Evolutionary conservation across 345 rosid genomes (phyloP), one percentile per base, ranked within the genome.

Genomic region (Cochlearia excelsa): DNA sequence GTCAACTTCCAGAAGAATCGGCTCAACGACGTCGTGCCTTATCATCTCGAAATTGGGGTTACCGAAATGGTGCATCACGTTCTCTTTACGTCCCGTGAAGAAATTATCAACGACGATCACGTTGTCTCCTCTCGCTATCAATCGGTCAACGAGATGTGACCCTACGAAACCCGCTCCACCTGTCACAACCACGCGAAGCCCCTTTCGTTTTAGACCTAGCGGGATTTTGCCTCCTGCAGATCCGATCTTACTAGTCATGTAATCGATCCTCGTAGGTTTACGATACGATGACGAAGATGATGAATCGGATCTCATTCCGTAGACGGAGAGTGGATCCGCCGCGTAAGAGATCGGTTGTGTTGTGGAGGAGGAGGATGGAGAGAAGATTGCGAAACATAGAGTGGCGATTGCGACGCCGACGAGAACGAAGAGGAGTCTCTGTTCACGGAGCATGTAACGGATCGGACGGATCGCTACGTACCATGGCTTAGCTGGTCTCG

Each of bases 121-220:
- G 42, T 72, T 80, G 4, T 88, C 96, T 5, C 96, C 96, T 42
- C 96, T 73, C 1, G 40, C 83, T 35, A 88, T 88, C 74, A 88
- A 61, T 6, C 90, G 86, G 74, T 88, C 96, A 55, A 88, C 96
- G 0, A 88, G 96, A 77, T 88, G 96, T 64, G 92, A 85, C 50
- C 96, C 96, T 0, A 88, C 96, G 72, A 88, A 88, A 44, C 96
- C 96, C 0, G 93, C 93, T 47, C 96, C 96, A 7, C 93, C 96
- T 0, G 93, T 88, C 6, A 88, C 96, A 6, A 88, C 72, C 1
- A 88, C 75, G 77, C 93, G 47, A 63, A 71, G 53, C 16, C 68
- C 68, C 70, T 85, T 85, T 45, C 73, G 72, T 73, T 76, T 79
- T 50, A 83, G 40, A 11, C 82, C 96, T 6, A 80, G 67, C 2